Percentiles rank a stretch among this genome's conserved stretches.
These are phyloP conservation scores for Bimuria novae-zelandiae DNA, from an alignment of 2,329 filamentous ascomycete genomes.

Conservation along the genomic window DNA sequence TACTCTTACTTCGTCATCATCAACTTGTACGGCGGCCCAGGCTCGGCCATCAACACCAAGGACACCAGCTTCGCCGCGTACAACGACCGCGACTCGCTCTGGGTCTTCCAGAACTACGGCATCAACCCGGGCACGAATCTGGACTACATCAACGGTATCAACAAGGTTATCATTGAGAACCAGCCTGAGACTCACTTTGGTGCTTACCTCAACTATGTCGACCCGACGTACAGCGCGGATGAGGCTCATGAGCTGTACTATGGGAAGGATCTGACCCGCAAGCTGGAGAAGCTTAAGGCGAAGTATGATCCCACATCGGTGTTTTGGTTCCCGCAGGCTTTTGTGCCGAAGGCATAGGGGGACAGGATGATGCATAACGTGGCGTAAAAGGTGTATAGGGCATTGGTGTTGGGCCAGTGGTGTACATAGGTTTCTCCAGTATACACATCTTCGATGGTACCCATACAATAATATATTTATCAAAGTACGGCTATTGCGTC, in stretches of 20 bases:
- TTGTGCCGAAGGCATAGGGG: slow-evolving; percentile 21
- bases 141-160: slow-evolving; percentile 50
- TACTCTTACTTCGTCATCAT: slow-evolving; percentile 44
- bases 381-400: not conserved
- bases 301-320: slow-evolving; percentile 46
- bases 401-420: not conserved
- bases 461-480: not conserved
- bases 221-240: slow-evolving; percentile 53
- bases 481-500: too few species aligned
- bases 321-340: slow-evolving; percentile 47
- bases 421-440: not conserved
- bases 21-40: slow-evolving; percentile 47
- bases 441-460: not conserved
- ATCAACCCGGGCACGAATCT: slow-evolving; percentile 29
- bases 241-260: slow-evolving; percentile 59
- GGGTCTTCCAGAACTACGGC: slow-evolving; percentile 47
- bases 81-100: slow-evolving; percentile 42
- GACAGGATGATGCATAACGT: not conserved
- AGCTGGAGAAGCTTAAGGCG: slow-evolving; percentile 46
- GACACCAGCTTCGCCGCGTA: slow-evolving; percentile 42
- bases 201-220: slow-evolving; percentile 61
- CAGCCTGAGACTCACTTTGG: slow-evolving; percentile 50
- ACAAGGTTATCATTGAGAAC: slow-evolving; percentile 45
- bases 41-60: slow-evolving; percentile 42
- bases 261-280: slow-evolving; percentile 42